phyloP scores from a whole-genome alignment of 2,329 filamentous ascomycete species.

The Albifimbria verrucaria region DNA sequence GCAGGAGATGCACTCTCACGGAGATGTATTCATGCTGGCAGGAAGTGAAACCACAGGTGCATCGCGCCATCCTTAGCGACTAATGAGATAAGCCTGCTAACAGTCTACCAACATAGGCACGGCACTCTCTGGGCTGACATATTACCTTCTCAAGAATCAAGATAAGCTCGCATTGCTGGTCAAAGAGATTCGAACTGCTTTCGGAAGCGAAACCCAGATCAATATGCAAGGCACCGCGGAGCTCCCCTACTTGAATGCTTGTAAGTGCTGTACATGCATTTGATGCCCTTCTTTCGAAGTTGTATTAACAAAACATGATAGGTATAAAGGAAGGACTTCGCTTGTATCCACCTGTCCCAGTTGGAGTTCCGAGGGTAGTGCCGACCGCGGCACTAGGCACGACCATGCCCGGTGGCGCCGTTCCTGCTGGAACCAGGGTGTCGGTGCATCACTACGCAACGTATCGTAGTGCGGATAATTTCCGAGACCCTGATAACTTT shows the following conservation, averaged over 20 bases:
- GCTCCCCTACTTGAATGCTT: background rate
- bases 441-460: background rate
- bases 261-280: background rate
- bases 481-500: background rate
- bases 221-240: too few species aligned
- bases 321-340: background rate
- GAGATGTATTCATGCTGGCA: background rate
- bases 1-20: background rate
- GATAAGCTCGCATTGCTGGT: background rate
- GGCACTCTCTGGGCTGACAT: background rate
- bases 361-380: background rate
- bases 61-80: background rate
- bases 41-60: background rate
- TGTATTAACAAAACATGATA: background rate
- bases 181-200: too few species aligned
- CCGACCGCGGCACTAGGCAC: background rate
- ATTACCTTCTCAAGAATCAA: background rate
- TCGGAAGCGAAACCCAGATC: too few species aligned
- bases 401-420: too few species aligned
- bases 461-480: background rate
- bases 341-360: background rate
- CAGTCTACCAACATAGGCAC: background rate
- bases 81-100: background rate
- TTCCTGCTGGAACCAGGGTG: too few species aligned
- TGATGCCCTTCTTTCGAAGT: background rate